Conservation (phyloP, 805 yeast genomes). For the Maudiozyma serrabonitensis region DNA sequence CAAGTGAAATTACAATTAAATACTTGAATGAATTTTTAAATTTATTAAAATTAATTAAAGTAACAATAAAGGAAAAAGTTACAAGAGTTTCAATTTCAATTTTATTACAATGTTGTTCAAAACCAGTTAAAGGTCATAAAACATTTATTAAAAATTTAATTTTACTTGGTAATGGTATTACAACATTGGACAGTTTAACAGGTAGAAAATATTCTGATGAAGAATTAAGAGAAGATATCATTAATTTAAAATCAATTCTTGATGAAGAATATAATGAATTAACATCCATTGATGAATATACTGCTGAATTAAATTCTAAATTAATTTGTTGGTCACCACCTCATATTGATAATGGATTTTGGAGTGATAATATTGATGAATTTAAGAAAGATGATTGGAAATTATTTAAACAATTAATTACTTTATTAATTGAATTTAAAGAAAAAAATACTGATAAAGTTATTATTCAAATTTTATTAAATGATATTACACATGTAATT, state of each 20-base stretch:
- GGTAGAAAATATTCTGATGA: slow-evolving; percentile 94
- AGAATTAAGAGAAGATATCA: slow-evolving; percentile 71
- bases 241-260: slow-evolving; percentile 45
- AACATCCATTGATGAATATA: slow-evolving; percentile 88
- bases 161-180: slow-evolving; percentile 65
- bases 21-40: slow-evolving; percentile 38
- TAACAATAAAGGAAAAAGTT: slow-evolving; percentile 86
- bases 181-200: slow-evolving; percentile 54
- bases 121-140: slow-evolving; percentile 31
- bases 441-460: slow-evolving; percentile 26
- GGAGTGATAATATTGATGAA: slow-evolving; percentile 70
- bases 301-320: slow-evolving; percentile 72
- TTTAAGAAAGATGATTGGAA: slow-evolving; percentile 77
- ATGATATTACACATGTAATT: slow-evolving; percentile 55
- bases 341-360: slow-evolving; percentile 78
- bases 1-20: slow-evolving; percentile 45
- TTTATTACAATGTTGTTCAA: slow-evolving; percentile 47
- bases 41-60: slow-evolving; percentile 49
- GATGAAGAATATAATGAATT: slow-evolving; percentile 65
- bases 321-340: slow-evolving; percentile 84
- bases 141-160: slow-evolving; percentile 55
- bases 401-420: slow-evolving; percentile 52
- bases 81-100: slow-evolving; percentile 76
- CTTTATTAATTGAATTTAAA: slow-evolving; percentile 34
- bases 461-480: slow-evolving; percentile 53